Percentiles rank a stretch among this genome's conserved stretches.
Evolutionary conservation across 768 basidiomycete species (phyloP).

Genomic region (Daedaleopsis sinensis): DNA sequence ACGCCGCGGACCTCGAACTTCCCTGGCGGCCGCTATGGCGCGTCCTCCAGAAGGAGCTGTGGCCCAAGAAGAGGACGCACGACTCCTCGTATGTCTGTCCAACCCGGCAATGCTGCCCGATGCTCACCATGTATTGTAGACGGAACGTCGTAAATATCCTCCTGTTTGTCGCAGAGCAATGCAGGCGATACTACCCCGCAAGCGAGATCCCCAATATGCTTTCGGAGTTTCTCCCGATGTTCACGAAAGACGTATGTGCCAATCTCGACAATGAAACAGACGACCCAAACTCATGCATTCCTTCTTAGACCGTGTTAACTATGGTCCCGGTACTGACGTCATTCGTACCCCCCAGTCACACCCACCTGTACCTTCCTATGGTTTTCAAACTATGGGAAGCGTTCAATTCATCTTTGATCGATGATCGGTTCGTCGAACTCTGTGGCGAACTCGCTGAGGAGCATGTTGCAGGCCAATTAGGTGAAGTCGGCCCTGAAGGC

Average conservation of each 20-base stretch:
- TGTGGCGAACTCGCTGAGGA: conserved; percentile 73
- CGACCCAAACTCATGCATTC: neutral
- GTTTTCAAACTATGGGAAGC: conserved; percentile 80
- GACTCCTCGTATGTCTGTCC: conserved; percentile 54
- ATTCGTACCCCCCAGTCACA: conserved; percentile 71
- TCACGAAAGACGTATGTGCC: conserved; percentile 67
- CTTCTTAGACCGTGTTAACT: conserved; percentile 59
- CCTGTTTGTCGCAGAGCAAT: conserved; percentile 73
- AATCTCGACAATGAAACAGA: neutral
- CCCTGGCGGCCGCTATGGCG: conserved; percentile 81
- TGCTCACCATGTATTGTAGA: conserved; percentile 30
- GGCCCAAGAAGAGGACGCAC: conserved; percentile 65
- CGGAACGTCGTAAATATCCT: conserved; percentile 73
- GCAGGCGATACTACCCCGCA: conserved; percentile 69
- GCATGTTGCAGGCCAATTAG: conserved; percentile 59
- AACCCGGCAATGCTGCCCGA: neutral
- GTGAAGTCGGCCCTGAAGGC: conserved; percentile 56
- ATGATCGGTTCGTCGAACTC: conserved; percentile 75
- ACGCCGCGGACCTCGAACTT: conserved; percentile 65
- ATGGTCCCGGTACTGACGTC: conserved; percentile 77
- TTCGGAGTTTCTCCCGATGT: conserved; percentile 64
- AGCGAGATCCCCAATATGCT: conserved; percentile 73
- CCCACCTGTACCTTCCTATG: conserved; percentile 68
- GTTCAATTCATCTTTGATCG: conserved; percentile 72
- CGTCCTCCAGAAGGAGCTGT: conserved; percentile 70